phyloP scores from a whole-genome alignment of 805 yeast genomes.

The Diddensiella transvaalensis region DNA sequence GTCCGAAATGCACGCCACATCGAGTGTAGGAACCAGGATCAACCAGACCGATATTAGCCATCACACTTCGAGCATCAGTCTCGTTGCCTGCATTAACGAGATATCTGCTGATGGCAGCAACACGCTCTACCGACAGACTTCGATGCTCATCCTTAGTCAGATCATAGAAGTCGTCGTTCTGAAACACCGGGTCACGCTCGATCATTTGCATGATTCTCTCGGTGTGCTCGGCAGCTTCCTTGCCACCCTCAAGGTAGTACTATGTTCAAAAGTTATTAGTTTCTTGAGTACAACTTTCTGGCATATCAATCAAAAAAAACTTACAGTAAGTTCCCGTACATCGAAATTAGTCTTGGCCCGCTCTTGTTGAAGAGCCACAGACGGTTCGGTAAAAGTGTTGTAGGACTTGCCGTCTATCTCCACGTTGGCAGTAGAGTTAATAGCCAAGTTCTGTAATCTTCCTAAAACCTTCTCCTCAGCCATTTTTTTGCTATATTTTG shows the following conservation, averaged over 20 bases:
- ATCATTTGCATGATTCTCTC: conserved; percentile 41
- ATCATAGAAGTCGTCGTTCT: conserved; percentile 45
- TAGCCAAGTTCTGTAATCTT: conserved; percentile 5
- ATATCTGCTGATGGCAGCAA: conserved; percentile 30
- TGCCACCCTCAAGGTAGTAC: conserved; percentile 43
- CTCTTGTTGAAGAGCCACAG: conserved; percentile 37
- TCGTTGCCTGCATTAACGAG: conserved; percentile 28
- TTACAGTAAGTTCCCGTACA: conserved; percentile 35
- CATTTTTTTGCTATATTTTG: background rate
- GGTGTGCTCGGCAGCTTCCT: conserved; percentile 36
- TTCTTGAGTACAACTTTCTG: too few species aligned
- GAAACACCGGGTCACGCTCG: conserved; percentile 55
- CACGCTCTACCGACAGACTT: conserved; percentile 34
- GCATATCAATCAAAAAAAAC: background rate
- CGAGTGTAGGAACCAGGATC: conserved; percentile 84
- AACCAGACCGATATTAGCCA: conserved; percentile 30
- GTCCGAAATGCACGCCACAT: conserved; percentile 82
- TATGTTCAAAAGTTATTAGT: too few species aligned
- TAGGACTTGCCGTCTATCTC: conserved; percentile 23
- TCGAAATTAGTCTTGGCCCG: conserved; percentile 38
- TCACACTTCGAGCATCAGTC: conserved; percentile 25
- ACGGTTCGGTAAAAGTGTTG: conserved; percentile 30
- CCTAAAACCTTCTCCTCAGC: background rate
- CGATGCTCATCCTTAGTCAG: conserved; percentile 42
- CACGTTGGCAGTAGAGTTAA: conserved; percentile 23